These are phyloP conservation scores for Penicillium goetzii DNA, from an alignment of 495 filamentous ascomycete genomes.

Conservation along the genomic window DNA sequence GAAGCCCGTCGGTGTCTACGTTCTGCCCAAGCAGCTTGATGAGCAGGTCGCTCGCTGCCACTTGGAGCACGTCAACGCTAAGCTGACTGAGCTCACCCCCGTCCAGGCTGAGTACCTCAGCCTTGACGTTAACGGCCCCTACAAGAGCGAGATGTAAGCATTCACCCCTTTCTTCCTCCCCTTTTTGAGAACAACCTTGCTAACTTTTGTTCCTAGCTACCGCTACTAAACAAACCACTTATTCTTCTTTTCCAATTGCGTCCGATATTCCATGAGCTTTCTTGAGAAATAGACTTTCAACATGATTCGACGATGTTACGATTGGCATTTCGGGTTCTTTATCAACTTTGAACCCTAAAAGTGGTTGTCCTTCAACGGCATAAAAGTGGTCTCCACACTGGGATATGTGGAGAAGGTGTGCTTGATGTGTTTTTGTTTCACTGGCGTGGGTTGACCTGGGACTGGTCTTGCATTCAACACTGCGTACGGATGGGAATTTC, in stretches of 20 bases:
- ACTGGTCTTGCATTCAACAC: conserved; percentile 55
- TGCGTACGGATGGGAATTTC: conserved; percentile 43
- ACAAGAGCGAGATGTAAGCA: conserved; percentile 76
- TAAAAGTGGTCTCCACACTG: conserved; percentile 53
- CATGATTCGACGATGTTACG: conserved; percentile 67
- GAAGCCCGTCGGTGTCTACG: conserved; percentile 91
- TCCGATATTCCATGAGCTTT: conserved; percentile 43
- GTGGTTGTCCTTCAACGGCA: conserved; percentile 70
- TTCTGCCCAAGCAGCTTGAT: conserved; percentile 96
- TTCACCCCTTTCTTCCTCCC: not conserved
- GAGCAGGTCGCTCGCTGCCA: conserved; percentile 97
- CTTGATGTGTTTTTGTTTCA: conserved; percentile 35
- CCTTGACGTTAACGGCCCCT: conserved; percentile 81
- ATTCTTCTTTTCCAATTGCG: conserved; percentile 35
- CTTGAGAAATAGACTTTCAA: conserved; percentile 58
- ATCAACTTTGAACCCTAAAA: conserved; percentile 55
- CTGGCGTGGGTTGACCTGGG: conserved; percentile 45
- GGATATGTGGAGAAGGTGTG: conserved; percentile 39
- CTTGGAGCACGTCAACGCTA: conserved; percentile 90
- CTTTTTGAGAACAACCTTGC: not conserved
- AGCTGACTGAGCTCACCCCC: conserved; percentile 80
- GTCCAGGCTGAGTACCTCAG: conserved; percentile 95
- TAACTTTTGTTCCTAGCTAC: conserved; percentile 34
- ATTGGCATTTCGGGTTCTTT: conserved; percentile 52
- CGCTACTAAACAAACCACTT: conserved; percentile 51